Evolutionary conservation across 768 basidiomycete genomes (phyloP).

Genomic region (Kwoniella sp.): DNA sequence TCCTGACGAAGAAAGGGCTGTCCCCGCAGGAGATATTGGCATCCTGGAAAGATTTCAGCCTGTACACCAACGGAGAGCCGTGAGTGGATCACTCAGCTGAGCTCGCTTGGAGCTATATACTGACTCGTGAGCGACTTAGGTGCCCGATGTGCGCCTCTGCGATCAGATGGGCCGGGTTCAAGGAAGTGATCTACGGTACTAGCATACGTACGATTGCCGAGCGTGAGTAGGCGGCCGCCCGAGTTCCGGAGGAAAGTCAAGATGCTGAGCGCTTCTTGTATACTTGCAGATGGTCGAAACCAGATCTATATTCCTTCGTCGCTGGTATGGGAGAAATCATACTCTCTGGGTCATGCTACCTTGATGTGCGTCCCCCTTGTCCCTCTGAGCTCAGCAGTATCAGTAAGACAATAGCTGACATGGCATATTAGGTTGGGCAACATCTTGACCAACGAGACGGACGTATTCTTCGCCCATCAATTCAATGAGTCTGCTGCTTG

Average conservation of each 20-base stretch:
- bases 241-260: too few relatives aligned
- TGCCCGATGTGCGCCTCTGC: conserved; percentile 44
- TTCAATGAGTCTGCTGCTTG: conserved; percentile 37
- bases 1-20: conserved; percentile 32
- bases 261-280: too few relatives aligned
- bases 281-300: conserved; percentile 32
- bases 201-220: conserved; percentile 43
- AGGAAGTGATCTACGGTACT: conserved; percentile 45
- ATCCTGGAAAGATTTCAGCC: conserved; percentile 36
- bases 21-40: conserved; percentile 39
- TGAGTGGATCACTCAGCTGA: conserved; percentile 20
- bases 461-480: conserved; percentile 33
- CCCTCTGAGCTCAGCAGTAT: too few relatives aligned
- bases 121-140: conserved; percentile 1
- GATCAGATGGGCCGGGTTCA: conserved; percentile 46
- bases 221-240: conserved; percentile 29
- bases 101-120: neutral
- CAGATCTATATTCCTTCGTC: conserved; percentile 51
- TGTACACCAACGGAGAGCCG: conserved; percentile 51
- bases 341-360: conserved; percentile 38
- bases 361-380: conserved; percentile 20
- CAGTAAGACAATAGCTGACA: neutral
- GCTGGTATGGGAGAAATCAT: conserved; percentile 41
- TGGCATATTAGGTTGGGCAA: conserved; percentile 26
- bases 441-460: conserved; percentile 40